Conservation (phyloP, 768 basidiomycete species). For the Pluteus cervinus region DNA sequence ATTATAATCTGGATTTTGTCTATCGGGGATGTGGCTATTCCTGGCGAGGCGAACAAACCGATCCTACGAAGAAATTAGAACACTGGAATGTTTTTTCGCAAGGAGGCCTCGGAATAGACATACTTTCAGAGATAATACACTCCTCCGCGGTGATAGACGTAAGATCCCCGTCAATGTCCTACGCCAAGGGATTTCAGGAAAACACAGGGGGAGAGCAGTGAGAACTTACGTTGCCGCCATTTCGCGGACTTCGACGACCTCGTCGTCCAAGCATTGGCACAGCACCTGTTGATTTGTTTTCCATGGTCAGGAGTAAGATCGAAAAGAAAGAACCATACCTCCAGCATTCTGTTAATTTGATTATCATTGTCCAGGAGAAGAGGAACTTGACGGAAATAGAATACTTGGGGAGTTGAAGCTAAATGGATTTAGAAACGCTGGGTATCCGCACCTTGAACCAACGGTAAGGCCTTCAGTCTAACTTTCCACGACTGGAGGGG, state of each 20-base stretch:
- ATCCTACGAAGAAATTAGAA: conserved; percentile 36
- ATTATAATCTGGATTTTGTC: conserved; percentile 62
- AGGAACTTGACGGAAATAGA: conserved; percentile 88
- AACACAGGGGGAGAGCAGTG: background rate
- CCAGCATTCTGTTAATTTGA: conserved; percentile 75
- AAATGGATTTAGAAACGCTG: background rate
- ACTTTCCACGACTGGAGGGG: conserved; percentile 75
- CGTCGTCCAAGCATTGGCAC: conserved; percentile 77
- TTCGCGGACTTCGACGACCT: conserved; percentile 84
- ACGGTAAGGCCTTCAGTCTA: conserved; percentile 77
- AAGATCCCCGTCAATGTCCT: conserved; percentile 81
- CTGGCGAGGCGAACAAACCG: conserved; percentile 76
- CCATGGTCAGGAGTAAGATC: background rate
- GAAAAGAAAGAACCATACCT: conserved; percentile 37
- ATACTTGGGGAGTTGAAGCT: conserved; percentile 36
- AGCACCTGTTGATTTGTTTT: conserved; percentile 46
- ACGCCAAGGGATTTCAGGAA: too few relatives aligned
- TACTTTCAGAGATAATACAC: conserved; percentile 69
- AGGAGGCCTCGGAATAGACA: conserved; percentile 5
- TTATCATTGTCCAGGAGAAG: conserved; percentile 70
- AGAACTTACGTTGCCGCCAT: conserved; percentile 73
- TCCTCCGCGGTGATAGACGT: conserved; percentile 73
- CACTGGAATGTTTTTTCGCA: background rate
- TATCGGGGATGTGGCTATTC: conserved; percentile 56
- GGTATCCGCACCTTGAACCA: conserved; percentile 58